Base-by-base conservation (phyloP, 441 rosid genomes). In the Populus hybrid region DNA sequence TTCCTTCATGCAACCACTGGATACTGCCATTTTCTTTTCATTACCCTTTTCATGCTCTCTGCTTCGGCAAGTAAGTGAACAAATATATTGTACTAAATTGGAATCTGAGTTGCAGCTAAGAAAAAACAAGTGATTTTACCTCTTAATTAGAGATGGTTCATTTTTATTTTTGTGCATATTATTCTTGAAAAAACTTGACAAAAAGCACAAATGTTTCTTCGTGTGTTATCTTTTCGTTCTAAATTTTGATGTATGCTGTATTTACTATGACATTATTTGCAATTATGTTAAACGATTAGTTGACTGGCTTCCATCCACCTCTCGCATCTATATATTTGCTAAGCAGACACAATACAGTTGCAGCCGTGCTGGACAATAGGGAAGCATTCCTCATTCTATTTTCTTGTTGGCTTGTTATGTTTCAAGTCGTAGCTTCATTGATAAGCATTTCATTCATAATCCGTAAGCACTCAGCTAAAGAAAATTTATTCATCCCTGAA, bases 81-180 rank as follows among this genome's bases (percentile, higher is more conserved):
- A 40, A 28, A 71, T 32, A 71, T 32, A 23, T 3, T 72, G 59
- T 69, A 72, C 68, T 53, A 34, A 34, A 71, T 28, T 78, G 59
- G 59, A 14, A 24, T 76, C 16, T 12, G 23, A 38, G 46, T 68
- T 79, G 70, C 61, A 73, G 40, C 67, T 21, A 30, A 74, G 59
- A 40, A 21, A 11, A 34, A 66, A 69, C 68, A 67, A 77, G 19
- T 50, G 70, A 57, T 9, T 71, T 38, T 6, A n/a, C 12, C 14
- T 40, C 19, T 9, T 32, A 4, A 19, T 32, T n/a, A 3, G 28
- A 61, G 65, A 6, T 32, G 26, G 19, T 72, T 77, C 18, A 34
- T 34, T 34, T 46, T 30, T 34, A 28, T 38, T 14, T 9, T 40
- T 0, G 14, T 65, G 65, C 16, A 3, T 32, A 3, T 64, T 9